phyloP scores from a whole-genome alignment of 352 stramenopile genomes.

The Thraustotheca clavata region DNA sequence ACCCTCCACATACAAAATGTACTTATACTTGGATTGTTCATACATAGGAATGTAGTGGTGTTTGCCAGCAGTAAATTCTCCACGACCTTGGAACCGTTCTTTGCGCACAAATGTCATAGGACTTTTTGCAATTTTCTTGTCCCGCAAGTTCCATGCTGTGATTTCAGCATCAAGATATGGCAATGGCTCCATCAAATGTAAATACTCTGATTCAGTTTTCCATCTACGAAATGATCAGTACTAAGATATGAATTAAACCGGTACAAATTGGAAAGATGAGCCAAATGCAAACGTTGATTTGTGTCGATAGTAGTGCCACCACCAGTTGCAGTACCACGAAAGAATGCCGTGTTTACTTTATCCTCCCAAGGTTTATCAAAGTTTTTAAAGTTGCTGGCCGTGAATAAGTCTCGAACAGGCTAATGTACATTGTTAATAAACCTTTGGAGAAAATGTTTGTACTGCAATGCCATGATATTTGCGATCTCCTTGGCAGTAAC shows the following conservation, averaged over 20 bases:
- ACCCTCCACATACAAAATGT: slow-evolving; percentile 96
- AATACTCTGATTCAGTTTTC: slow-evolving; percentile 83
- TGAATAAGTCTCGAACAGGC: slow-evolving; percentile 91
- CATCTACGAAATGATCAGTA: slow-evolving; percentile 39
- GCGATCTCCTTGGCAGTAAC: slow-evolving; percentile 54
- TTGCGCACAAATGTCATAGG: slow-evolving; percentile 92
- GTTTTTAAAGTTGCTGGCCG: slow-evolving; percentile 94
- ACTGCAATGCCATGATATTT: slow-evolving; percentile 70
- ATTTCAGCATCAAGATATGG: slow-evolving; percentile 96
- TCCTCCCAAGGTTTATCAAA: slow-evolving; percentile 95
- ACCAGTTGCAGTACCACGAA: slow-evolving; percentile 94
- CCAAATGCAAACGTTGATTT: slow-evolving; percentile 94
- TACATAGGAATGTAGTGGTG: slow-evolving; percentile 98
- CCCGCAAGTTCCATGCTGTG: slow-evolving; percentile 93
- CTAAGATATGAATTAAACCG: background rate
- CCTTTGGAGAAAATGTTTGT: background rate
- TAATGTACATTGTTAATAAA: background rate
- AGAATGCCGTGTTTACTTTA: slow-evolving; percentile 96
- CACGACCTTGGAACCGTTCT: slow-evolving; percentile 32
- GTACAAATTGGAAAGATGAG: slow-evolving; percentile 71
- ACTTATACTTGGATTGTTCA: slow-evolving; percentile 96
- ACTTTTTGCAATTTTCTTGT: slow-evolving; percentile 94
- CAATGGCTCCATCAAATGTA: slow-evolving; percentile 53
- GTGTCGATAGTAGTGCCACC: slow-evolving; percentile 92
- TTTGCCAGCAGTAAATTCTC: slow-evolving; percentile 84